Percentiles rank a stretch among this genome's conserved stretches.
phyloP scores from a whole-genome alignment of 192 early-diverging fungal species.

The Podochytrium sp. region DNA sequence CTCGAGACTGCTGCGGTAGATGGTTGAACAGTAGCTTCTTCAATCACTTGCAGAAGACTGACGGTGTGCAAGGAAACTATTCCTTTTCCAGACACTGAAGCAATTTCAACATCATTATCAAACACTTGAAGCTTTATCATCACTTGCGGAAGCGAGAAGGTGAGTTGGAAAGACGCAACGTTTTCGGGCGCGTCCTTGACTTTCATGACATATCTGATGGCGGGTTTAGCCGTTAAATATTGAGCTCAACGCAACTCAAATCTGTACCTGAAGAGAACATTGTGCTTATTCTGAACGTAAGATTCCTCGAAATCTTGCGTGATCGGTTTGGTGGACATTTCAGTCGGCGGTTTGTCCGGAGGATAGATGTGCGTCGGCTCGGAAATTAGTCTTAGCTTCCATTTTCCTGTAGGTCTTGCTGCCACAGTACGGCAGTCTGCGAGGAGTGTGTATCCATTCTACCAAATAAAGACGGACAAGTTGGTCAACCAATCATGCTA shows the following conservation, averaged over 20 bases:
- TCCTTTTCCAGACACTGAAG: constrained; percentile 44
- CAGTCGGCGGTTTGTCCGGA: constrained; percentile 37
- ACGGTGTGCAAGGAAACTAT: constrained; percentile 42
- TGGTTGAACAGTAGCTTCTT: constrained; percentile 37
- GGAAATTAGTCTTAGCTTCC: constrained; percentile 55
- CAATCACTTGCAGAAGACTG: constrained; percentile 37
- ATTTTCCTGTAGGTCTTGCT: constrained; percentile 44
- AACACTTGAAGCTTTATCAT: constrained; percentile 53
- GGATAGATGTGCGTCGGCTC: constrained; percentile 31
- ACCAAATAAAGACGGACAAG: background rate
- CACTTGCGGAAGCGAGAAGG: constrained; percentile 46
- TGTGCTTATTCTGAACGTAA: constrained; percentile 59
- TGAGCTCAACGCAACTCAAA: background rate
- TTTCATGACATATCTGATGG: constrained; percentile 45
- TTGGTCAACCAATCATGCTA: background rate
- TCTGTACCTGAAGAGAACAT: constrained; percentile 54
- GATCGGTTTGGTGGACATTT: constrained; percentile 49
- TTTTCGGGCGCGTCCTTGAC: constrained; percentile 56
- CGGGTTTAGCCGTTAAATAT: background rate
- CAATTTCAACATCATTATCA: constrained; percentile 60
- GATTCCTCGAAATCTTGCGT: constrained; percentile 60
- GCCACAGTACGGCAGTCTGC: constrained; percentile 43
- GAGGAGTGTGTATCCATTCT: constrained; percentile 56
- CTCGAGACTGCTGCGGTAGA: constrained; percentile 10
- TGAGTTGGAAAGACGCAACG: constrained; percentile 50